phyloP scores from a whole-genome alignment of 768 basidiomycete species.

The Naganishia antarctica region DNA sequence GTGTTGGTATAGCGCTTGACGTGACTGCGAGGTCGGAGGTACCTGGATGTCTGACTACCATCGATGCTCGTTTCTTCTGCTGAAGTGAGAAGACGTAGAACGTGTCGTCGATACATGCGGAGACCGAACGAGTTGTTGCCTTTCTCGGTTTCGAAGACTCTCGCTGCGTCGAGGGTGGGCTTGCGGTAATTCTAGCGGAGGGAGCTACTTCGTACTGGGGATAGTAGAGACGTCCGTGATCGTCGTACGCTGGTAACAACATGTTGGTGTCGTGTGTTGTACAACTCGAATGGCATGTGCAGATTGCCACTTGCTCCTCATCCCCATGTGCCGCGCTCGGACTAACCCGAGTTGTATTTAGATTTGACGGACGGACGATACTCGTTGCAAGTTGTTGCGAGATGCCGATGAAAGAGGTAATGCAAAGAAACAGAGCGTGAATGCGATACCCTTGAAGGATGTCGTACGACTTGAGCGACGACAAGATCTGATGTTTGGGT shows the following conservation, averaged over 20 bases:
- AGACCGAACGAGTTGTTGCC: constrained; percentile 4
- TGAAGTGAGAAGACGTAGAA: background rate
- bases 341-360: no score
- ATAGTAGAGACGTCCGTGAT: constrained; percentile 19
- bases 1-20: background rate
- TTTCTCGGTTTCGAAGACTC: background rate
- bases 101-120: constrained; percentile 14
- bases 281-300: no score
- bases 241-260: constrained; percentile 12
- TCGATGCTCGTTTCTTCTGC: background rate
- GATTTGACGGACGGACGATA: no score
- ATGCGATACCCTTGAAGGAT: no score
- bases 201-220: constrained; percentile 10
- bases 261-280: background rate
- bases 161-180: background rate
- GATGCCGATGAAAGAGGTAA: no score
- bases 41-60: background rate
- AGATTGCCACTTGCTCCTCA: no score
- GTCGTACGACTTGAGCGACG: no score
- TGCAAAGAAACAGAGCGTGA: no score
- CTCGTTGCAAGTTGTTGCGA: no score
- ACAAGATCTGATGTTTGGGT: no score
- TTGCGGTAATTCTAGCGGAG: background rate
- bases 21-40: background rate
- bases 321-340: no score